These are phyloP conservation scores for Penicillium pulvis DNA, from an alignment of 495 filamentous ascomycete genomes.

Conservation along the genomic window DNA sequence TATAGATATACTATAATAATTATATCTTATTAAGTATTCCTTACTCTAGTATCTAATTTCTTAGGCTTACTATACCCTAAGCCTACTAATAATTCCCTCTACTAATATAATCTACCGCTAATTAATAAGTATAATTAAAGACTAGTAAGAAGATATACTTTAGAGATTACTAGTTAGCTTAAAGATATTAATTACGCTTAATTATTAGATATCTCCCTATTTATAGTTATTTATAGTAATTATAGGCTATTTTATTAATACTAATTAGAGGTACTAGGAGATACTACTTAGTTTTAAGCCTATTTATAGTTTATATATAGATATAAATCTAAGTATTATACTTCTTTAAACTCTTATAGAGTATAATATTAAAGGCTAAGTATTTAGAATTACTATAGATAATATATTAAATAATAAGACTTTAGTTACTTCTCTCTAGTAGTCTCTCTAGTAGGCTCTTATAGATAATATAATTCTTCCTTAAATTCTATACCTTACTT, in stretches of 20 bases:
- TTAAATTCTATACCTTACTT: conserved; percentile 14
- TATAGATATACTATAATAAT: too few species aligned
- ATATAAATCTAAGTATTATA: conserved; percentile 13
- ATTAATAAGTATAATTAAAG: background rate
- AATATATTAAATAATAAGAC: conserved; percentile 27
- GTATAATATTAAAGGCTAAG: conserved; percentile 12
- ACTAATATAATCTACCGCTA: background rate
- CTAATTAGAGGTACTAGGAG: conserved; percentile 23
- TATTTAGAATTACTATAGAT: conserved; percentile 23
- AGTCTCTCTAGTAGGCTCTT: background rate
- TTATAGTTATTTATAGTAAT: conserved; percentile 23
- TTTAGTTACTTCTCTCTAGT: conserved; percentile 7
- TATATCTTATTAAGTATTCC: too few species aligned
- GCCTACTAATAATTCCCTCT: background rate
- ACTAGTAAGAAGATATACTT: conserved; percentile 8
- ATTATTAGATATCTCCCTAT: conserved; percentile 22
- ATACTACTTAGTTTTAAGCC: conserved; percentile 26
- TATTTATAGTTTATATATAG: conserved; percentile 13
- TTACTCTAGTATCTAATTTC: too few species aligned
- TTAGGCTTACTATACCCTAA: background rate
- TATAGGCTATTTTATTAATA: conserved; percentile 24
- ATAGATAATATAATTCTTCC: background rate
- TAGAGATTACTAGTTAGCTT: conserved; percentile 2
- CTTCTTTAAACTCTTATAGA: conserved; percentile 16
- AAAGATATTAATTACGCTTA: conserved; percentile 20